phyloP scores from a whole-genome alignment of 116 monocot species.

The Papilionanthe hybrid region DNA sequence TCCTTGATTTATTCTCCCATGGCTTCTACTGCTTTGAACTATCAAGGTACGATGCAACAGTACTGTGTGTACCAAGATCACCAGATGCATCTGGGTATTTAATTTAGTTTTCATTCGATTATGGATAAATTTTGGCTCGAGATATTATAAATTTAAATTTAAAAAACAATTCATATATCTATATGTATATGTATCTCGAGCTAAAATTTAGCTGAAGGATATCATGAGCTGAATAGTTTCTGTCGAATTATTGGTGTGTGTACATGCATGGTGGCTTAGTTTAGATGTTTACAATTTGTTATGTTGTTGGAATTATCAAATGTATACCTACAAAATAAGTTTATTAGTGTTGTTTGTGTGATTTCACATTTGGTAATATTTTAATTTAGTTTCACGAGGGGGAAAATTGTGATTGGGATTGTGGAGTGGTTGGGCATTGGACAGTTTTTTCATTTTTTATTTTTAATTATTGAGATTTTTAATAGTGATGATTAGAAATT shows the following conservation, averaged over 20 bases:
- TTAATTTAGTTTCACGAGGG: neutral
- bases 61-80: neutral
- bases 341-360: neutral
- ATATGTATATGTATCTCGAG: too few species aligned
- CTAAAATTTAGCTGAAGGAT: too few species aligned
- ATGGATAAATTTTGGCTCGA: constrained; percentile 1
- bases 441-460: neutral
- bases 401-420: neutral
- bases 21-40: constrained; percentile 3
- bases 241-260: neutral
- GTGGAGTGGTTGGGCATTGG: constrained; percentile 2
- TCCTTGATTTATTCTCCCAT: constrained; percentile 11
- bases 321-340: constrained; percentile 2
- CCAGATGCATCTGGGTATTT: neutral
- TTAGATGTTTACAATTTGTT: constrained; percentile 6
- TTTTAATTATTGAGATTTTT: neutral
- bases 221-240: neutral
- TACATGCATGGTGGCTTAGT: constrained; percentile 12
- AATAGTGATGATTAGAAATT: too few species aligned
- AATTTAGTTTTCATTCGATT: neutral
- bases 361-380: neutral
- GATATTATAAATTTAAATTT: neutral
- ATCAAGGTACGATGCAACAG: constrained; percentile 7
- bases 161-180: too few species aligned
- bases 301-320: neutral